Evolutionary conservation across 2,329 filamentous ascomycete genomes (phyloP), one percentile per base, ranked within the genome.

Genomic region (Colletotrichum chlorophyti): DNA sequence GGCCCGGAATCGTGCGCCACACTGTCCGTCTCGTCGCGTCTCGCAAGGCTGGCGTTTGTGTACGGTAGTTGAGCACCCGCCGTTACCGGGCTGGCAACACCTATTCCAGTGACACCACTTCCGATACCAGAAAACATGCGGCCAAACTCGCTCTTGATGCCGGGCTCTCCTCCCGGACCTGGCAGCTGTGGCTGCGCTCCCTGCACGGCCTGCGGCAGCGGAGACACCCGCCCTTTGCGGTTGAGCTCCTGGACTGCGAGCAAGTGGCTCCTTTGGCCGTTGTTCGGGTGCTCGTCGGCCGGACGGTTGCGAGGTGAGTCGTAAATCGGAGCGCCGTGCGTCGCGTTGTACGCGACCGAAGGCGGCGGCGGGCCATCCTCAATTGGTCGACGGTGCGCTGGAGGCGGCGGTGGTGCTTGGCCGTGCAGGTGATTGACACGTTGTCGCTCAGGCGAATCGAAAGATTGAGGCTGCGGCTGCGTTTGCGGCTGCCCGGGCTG

Each of bases 41-140:
- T 79, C 11, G 76, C 67, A 49, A 79, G 64, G 2, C 75, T 73
- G 1, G 76, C 67, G 29, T 73, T 76, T 6, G 79, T 75, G 58
- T 82, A 85, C 1, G 82, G 78, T 32, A 80, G 65, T 35, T 75
- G 73, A 4, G 74, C 69, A 59, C 78, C 66, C 37, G 74, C 34
- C 1, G 80, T 73, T 3, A 80, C 76, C 2, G 83, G 82, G 65
- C 82, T 85, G 12, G 82, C 79, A 31, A 79, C 74, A 21, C 77
- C 78, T 58, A 83, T 78, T 35, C 74, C 77, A 61, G 74, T 79
- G 27, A 83, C 79, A 61, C 79, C 84, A 64, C 79, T 84, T 58
- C 80, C 93, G 64, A 98, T 92, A n/a, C 94, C 94, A 15, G 91
- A 92, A 74, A 97, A 97, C 82, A 97, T 96, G 62, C 92, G 88